These are phyloP conservation scores for Echites panduratus DNA, from an alignment of 257 asterid genomes.

Conservation along the genomic window DNA sequence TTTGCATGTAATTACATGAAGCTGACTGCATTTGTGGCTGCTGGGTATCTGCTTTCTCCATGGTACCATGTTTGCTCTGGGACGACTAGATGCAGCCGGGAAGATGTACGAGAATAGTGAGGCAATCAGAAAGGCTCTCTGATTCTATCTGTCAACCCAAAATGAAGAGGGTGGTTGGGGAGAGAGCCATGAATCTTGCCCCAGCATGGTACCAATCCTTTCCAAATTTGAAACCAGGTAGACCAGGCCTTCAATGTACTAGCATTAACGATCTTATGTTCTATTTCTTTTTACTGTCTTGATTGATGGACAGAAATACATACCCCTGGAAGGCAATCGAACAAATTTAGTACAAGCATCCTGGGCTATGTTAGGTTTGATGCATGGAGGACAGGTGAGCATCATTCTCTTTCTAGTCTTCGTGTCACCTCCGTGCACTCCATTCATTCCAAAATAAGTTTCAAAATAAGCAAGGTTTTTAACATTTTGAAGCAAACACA, in stretches of 20 bases:
- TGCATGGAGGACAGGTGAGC: constrained; percentile 67
- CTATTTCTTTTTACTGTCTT: background rate
- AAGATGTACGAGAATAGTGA: constrained; percentile 47
- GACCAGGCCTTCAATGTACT: too few species aligned
- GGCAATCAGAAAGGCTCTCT: constrained; percentile 44
- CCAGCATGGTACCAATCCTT: constrained; percentile 47
- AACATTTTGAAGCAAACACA: too few species aligned
- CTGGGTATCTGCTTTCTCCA: constrained; percentile 74
- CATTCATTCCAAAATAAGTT: too few species aligned
- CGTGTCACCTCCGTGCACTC: too few species aligned
- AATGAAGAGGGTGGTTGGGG: constrained; percentile 95
- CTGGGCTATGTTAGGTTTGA: constrained; percentile 85
- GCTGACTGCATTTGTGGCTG: constrained; percentile 50
- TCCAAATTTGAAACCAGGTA: background rate
- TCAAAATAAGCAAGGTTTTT: too few species aligned
- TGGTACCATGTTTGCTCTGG: constrained; percentile 56
- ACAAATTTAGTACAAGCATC: constrained; percentile 82
- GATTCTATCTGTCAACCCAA: constrained; percentile 49
- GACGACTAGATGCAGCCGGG: constrained; percentile 52
- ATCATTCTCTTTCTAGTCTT: too few species aligned
- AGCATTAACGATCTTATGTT: too few species aligned
- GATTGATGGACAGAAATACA: constrained; percentile 48
- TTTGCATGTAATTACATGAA: background rate
- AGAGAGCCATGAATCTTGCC: constrained; percentile 72
- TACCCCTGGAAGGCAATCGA: constrained; percentile 59